Conservation (phyloP, 2,329 filamentous ascomycete genomes). For the Fusarium burgessii region DNA sequence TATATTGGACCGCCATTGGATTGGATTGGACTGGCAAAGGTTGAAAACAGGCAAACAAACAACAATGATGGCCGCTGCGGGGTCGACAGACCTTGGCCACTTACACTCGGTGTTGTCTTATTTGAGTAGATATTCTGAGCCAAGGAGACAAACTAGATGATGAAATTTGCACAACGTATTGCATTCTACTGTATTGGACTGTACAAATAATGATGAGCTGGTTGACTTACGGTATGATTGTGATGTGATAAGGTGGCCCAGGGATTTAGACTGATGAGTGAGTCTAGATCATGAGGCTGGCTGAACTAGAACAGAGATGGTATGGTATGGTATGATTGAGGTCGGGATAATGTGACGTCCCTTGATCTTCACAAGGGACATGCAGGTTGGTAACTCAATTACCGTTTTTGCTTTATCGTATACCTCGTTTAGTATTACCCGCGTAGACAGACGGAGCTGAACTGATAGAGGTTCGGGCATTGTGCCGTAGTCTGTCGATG, state of each 20-base stretch:
- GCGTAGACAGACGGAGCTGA: slow-evolving; percentile 23
- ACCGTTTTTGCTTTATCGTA: neutral
- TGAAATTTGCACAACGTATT: slow-evolving; percentile 14
- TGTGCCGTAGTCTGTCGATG: slow-evolving; percentile 9
- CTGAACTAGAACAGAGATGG: slow-evolving; percentile 19
- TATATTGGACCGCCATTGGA: slow-evolving; percentile 7
- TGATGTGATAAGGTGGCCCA: slow-evolving; percentile 19
- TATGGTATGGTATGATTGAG: slow-evolving; percentile 7
- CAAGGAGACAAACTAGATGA: slow-evolving; percentile 38
- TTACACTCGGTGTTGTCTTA: slow-evolving; percentile 18
- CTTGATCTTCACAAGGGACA: neutral
- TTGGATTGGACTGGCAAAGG: slow-evolving; percentile 16
- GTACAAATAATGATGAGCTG: slow-evolving; percentile 14
- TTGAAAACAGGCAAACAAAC: slow-evolving; percentile 27
- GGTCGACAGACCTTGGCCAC: slow-evolving; percentile 21
- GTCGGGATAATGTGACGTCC: neutral
- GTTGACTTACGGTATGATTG: slow-evolving; percentile 9
- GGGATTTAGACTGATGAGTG: slow-evolving; percentile 6
- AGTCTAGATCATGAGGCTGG: slow-evolving; percentile 18
- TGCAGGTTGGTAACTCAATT: neutral
- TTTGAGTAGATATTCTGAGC: slow-evolving; percentile 44
- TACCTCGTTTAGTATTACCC: neutral
- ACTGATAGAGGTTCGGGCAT: slow-evolving; percentile 5
- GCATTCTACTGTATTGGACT: neutral
- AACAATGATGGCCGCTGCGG: slow-evolving; percentile 37